Evolutionary conservation across 176 grass and related monocot species (phyloP).

Genomic region (Ensete glaucum): DNA sequence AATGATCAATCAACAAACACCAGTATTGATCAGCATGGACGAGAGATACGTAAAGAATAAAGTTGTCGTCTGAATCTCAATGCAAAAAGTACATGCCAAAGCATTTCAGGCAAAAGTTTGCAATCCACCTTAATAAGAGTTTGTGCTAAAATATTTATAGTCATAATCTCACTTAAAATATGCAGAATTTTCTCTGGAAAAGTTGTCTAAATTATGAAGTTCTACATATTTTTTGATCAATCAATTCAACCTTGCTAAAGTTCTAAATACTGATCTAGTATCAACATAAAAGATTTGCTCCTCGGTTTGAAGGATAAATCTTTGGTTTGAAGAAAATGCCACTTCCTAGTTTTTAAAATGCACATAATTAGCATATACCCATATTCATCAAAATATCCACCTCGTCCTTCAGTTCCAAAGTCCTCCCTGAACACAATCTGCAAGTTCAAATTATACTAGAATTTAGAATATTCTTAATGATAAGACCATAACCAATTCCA

Average conservation of each 20-base stretch:
- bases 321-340: too few relatives aligned
- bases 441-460: not conserved
- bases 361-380: conserved; percentile 53
- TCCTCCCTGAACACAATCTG: conserved; percentile 93
- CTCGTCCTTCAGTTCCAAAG: conserved; percentile 24
- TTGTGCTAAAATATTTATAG: not conserved
- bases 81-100: not conserved
- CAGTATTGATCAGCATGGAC: not conserved
- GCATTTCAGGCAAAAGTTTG: not conserved
- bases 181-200: not conserved
- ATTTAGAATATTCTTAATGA: too few relatives aligned
- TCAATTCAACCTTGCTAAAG: too few relatives aligned
- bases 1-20: not conserved
- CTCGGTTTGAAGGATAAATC: too few relatives aligned
- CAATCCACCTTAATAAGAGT: not conserved
- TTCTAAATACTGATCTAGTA: too few relatives aligned
- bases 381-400: conserved; percentile 51
- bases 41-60: not conserved
- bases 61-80: too few relatives aligned
- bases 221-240: too few relatives aligned
- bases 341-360: not conserved
- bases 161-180: not conserved
- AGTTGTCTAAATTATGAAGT: too few relatives aligned
- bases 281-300: too few relatives aligned
- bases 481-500: too few relatives aligned